These are phyloP conservation scores for Populus nigra DNA, from an alignment of 345 rosid species.

Conservation along the genomic window DNA sequence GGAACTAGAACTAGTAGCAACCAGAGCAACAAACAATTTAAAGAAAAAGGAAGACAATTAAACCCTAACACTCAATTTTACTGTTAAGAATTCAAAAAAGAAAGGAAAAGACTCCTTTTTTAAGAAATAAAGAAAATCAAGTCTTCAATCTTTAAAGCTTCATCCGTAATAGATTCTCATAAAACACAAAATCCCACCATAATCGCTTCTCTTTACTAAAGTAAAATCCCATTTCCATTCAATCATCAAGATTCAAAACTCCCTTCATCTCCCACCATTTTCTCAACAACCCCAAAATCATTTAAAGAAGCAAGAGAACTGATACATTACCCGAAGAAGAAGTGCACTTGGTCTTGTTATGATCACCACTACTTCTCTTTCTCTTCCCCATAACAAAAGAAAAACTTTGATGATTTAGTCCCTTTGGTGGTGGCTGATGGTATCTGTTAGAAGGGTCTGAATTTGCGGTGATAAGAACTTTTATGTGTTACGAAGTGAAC, in stretches of 20 bases:
- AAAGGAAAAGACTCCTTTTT: not conserved
- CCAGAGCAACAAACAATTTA: not conserved
- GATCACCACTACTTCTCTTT: constrained; percentile 28
- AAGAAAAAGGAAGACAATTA: not conserved
- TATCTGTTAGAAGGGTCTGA: not conserved
- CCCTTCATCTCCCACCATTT: constrained; percentile 1
- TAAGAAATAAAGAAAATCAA: not conserved
- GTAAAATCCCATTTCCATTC: not conserved
- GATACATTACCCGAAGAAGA: constrained; percentile 39
- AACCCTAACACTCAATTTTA: not conserved
- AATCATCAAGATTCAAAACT: not conserved
- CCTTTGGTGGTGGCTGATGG: not conserved
- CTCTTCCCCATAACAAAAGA: constrained; percentile 43
- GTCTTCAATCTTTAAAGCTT: not conserved
- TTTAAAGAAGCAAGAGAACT: not conserved
- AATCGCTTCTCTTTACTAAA: not conserved
- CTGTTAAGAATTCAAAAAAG: not conserved
- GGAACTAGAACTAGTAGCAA: not conserved
- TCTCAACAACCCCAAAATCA: not conserved
- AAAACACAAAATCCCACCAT: not conserved
- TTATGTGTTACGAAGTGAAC: not conserved
- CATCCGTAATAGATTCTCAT: not conserved
- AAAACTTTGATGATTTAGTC: not conserved
- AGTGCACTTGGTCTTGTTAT: constrained; percentile 15
- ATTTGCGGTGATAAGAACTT: not conserved